These are phyloP conservation scores for Xylaria sp. DNA, from an alignment of 495 filamentous ascomycete genomes.

Conservation along the genomic window DNA sequence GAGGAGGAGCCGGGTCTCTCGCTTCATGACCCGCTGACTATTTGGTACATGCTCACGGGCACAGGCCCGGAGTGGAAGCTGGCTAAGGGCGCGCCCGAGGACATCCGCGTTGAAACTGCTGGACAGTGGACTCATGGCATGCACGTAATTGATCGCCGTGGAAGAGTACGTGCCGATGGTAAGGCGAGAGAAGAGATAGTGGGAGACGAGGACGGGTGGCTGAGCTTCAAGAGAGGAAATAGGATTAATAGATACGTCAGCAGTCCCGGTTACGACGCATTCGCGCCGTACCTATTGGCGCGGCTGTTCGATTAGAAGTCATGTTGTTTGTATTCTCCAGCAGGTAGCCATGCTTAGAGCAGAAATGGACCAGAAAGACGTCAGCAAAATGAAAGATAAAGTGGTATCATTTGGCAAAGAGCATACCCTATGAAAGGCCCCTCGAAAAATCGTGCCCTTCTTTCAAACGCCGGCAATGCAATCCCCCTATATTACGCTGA, in stretches of 20 bases:
- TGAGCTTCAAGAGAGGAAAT: constrained; percentile 74
- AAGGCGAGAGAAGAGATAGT: constrained; percentile 58
- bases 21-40: constrained; percentile 86
- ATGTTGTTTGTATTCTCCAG: constrained; percentile 8
- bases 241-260: constrained; percentile 72
- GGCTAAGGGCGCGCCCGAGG: constrained; percentile 57
- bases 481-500: background rate
- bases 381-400: constrained; percentile 33
- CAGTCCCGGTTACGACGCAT: constrained; percentile 61
- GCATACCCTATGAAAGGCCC: constrained; percentile 43
- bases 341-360: constrained; percentile 31
- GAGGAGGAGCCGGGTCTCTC: constrained; percentile 66
- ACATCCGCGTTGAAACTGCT: constrained; percentile 84
- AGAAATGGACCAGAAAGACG: constrained; percentile 33
- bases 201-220: constrained; percentile 76
- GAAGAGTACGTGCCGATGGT: constrained; percentile 63
- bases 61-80: constrained; percentile 58
- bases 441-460: constrained; percentile 23
- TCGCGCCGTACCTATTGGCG: constrained; percentile 57
- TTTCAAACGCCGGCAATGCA: constrained; percentile 31
- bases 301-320: constrained; percentile 50
- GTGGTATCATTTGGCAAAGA: constrained; percentile 44
- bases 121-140: constrained; percentile 96
- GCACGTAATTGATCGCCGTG: constrained; percentile 81
- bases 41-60: constrained; percentile 82